Conservation (phyloP, 306 rosid species). For the Fagus sylvatica region DNA sequence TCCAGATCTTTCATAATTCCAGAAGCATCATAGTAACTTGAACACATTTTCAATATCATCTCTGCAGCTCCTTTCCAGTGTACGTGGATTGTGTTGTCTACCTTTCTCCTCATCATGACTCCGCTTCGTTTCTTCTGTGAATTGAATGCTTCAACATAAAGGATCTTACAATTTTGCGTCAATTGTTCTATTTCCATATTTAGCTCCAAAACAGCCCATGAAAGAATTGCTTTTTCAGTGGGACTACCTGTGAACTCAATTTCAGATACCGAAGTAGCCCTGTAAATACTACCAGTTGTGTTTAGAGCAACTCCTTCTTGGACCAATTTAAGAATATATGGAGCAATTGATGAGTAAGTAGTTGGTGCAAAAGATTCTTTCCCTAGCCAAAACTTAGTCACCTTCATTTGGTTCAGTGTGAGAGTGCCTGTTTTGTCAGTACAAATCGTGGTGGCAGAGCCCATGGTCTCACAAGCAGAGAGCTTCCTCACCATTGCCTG, state of each 20-base stretch:
- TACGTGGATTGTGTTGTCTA: conserved; percentile 14
- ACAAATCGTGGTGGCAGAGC: conserved; percentile 34
- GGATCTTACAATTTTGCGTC: background rate
- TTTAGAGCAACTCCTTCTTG: conserved; percentile 34
- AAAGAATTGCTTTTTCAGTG: conserved; percentile 41
- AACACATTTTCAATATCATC: conserved; percentile 32
- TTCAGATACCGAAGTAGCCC: background rate
- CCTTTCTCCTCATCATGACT: conserved; percentile 22
- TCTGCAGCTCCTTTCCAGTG: conserved; percentile 44
- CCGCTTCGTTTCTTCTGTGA: conserved; percentile 34
- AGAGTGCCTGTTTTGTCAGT: conserved; percentile 33
- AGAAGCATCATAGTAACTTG: conserved; percentile 34
- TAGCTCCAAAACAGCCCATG: conserved; percentile 32
- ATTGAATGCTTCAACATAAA: conserved; percentile 34
- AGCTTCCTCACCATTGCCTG: conserved; percentile 33
- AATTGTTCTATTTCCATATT: conserved; percentile 25
- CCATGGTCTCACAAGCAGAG: conserved; percentile 40
- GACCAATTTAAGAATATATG: conserved; percentile 7
- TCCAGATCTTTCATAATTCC: conserved; percentile 17
- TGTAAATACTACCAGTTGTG: conserved; percentile 31
- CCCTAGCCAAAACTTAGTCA: conserved; percentile 27
- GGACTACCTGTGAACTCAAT: conserved; percentile 36
- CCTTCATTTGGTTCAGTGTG: conserved; percentile 32
- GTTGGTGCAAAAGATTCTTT: background rate
- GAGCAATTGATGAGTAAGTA: conserved; percentile 8